Base-by-base conservation (phyloP, 495 filamentous ascomycete species). In the Parathielavia appendiculata region DNA sequence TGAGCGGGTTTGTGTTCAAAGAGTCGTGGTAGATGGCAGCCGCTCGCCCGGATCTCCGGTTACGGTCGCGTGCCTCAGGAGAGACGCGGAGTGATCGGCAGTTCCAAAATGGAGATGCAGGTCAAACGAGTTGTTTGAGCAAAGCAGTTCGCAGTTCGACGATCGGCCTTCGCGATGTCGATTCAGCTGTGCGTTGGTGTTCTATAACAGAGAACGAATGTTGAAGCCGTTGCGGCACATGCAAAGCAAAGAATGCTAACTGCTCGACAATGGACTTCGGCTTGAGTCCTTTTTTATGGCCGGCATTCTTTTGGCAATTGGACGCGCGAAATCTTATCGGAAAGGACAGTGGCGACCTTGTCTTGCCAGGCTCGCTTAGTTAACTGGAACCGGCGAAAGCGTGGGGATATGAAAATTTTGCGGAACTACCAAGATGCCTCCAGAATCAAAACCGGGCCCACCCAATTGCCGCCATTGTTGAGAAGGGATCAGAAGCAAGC, bases 91-190 rank as follows among this genome's bases (percentile, higher is more conserved):
- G 41, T 17, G 34, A 58, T 47, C 57, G 45, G 48, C n/a, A 46
- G 26, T 53, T 35, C 48, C 20, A 19, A 39, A 35, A 39, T 20
- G 17, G 16, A 13, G 12, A 12, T 60, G 51, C 16, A 49, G 35
- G 19, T 19, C 26, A 30, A 48, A 11, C 20, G 55, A 57, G 36
- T 19, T 51, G 55, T 19, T n/a, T 20, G 23, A 23, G 36, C 30
- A 36, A 44, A 44, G 39, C n/a, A 40, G 26, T 44, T 17, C 12
- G 41, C 13, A 41, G 40, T 43, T 64, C 57, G 62, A 62, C 57
- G 57, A 62, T 63, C 59, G 62, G 26, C 65, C 62, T 64, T 64
- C 65, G 65, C 62, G 65, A 61, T 54, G 59, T 61, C 62, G 57
- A 58, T 3, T 56, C 32, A 47, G 19, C 11, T 44, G 23, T 11